phyloP scores from a whole-genome alignment of 306 rosid genomes.

The Cicer pinnatifidum region DNA sequence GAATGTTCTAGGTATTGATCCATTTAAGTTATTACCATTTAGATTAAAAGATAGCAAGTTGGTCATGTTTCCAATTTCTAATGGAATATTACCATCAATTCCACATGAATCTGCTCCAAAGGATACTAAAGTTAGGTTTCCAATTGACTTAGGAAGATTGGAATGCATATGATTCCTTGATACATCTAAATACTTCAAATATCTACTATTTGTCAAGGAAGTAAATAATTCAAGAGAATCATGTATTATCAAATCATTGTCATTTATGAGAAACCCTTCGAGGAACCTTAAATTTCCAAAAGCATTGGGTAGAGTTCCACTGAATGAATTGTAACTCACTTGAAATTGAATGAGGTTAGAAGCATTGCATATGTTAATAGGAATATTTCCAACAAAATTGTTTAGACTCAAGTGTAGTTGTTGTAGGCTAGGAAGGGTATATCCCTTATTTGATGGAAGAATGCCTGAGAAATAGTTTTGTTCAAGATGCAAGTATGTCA shows the following conservation, averaged over 20 bases:
- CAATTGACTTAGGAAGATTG: not conserved
- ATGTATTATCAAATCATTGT: not conserved
- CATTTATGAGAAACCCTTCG: accelerated
- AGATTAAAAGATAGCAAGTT: not conserved
- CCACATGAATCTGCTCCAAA: not conserved
- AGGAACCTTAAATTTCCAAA: not conserved
- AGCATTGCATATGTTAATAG: not conserved
- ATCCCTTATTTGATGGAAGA: not conserved
- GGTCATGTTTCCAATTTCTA: not conserved
- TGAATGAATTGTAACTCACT: not conserved
- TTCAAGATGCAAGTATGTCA: not conserved
- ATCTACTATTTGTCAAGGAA: not conserved
- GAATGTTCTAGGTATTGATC: not conserved
- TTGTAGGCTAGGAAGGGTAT: not conserved
- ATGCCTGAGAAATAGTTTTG: not conserved
- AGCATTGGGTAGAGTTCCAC: not conserved
- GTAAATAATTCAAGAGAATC: not conserved
- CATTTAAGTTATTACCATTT: not conserved
- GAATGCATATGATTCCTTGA: not conserved
- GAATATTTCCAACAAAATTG: constrained; percentile 9
- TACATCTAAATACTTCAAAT: not conserved
- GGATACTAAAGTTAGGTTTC: not conserved
- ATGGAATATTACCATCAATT: not conserved
- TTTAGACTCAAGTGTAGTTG: not conserved
- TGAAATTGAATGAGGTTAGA: not conserved